Evolutionary conservation across 192 early-diverging fungal genomes (phyloP), one percentile per base, ranked within the genome.

Genomic region (Lobosporangium transversale): DNA sequence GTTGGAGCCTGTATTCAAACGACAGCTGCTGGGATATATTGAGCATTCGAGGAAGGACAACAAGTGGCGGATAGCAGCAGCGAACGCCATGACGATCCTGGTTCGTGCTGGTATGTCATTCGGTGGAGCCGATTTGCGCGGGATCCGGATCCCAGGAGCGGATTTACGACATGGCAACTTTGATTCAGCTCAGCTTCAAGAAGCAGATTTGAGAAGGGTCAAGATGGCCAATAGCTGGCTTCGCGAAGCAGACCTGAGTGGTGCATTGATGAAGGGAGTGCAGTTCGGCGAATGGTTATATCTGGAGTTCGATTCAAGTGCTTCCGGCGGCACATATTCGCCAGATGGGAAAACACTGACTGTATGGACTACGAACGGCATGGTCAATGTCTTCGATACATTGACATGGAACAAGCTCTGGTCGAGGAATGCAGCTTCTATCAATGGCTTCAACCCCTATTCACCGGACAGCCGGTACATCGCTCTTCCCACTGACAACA

Each of bases 301-400:
- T n/a, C 52, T 53, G 15, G 1, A 17, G 8, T 4, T 33, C 17
- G 52, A 53, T 14, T 18, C 8, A 17, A 33, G 7, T 2, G 52
- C 33, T 27, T 15, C 5, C n/a, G 20, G 8, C 10, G 30, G 27
- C 52, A 35, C 11, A 4, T 53, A 21, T 17, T 53, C 52, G 2
- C 32, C 31, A 35, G 52, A 53, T 35, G 52, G 52, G 4, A 53
- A 35, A 30, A 33, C 52, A 12, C 33, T 53, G 30, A 18, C 32
- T 20, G 52, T 20, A 9, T 18, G 52, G n/a, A 14, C 52, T 14
- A 35, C 20, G 32, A 18, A 31, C 10, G 52, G 20, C 21, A 17
- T n/a, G 5, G 18, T 53, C 32, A 23, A 51, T 27, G 24, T 53
- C 9, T 53, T 33, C 18, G 32, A 53, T 2, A 33, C 18, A 14